Percentiles rank a stretch among this genome's conserved stretches.
Conservation (phyloP, 129 eudicot genomes). For the Artemisia argyi region DNA sequence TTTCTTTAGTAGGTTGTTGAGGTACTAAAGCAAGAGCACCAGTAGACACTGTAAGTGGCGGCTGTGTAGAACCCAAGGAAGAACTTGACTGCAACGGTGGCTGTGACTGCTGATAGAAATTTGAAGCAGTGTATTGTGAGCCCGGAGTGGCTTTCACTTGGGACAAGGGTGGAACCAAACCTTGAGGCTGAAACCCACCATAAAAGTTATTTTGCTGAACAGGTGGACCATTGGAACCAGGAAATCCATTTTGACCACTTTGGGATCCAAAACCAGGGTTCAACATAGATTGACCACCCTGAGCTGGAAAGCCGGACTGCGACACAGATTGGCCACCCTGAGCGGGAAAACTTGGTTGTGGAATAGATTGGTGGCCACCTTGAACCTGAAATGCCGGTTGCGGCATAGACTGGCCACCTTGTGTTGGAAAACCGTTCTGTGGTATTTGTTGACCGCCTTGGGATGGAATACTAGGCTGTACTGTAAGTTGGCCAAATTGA, state of each 20-base stretch:
- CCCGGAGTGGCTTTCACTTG: constrained; percentile 28
- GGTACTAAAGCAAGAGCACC: constrained; percentile 63
- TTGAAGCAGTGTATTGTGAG: constrained; percentile 33
- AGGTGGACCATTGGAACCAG: constrained; percentile 31
- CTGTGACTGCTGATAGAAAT: constrained; percentile 36
- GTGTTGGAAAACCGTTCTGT: neutral
- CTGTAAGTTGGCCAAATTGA: constrained; percentile 10
- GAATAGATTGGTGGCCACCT: constrained; percentile 23
- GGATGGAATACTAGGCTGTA: neutral
- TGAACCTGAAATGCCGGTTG: constrained; percentile 32
- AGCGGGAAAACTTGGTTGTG: constrained; percentile 24
- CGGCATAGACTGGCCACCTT: constrained; percentile 4
- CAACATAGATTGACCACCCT: constrained; percentile 13
- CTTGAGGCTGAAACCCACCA: constrained; percentile 43
- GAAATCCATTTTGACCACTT: constrained; percentile 26
- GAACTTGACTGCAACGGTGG: constrained; percentile 35
- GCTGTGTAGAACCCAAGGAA: constrained; percentile 19
- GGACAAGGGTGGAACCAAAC: constrained; percentile 29
- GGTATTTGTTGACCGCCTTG: neutral
- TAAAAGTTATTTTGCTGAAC: constrained; percentile 36
- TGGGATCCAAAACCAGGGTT: constrained; percentile 11
- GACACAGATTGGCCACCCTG: constrained; percentile 9
- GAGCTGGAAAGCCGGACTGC: neutral
- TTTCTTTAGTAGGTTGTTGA: constrained; percentile 54
- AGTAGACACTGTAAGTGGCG: constrained; percentile 33